phyloP scores from a whole-genome alignment of 352 stramenopile species.

The Globisporangium ultimum region DNA sequence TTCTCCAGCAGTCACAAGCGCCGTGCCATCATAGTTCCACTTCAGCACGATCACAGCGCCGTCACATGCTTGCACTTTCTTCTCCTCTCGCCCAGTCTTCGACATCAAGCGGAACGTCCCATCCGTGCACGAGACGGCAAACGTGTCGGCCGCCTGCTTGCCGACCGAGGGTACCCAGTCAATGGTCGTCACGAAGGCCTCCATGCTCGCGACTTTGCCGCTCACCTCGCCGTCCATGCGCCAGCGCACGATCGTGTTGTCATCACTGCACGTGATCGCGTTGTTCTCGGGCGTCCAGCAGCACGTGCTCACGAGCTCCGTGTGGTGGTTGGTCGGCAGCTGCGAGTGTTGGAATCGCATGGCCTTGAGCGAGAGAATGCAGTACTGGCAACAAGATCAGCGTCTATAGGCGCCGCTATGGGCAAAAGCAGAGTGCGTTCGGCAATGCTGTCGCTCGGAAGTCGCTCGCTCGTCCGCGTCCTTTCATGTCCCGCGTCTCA shows the following conservation, averaged over 20 bases:
- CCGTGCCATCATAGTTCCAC: slow-evolving; percentile 92
- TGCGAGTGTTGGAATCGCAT: slow-evolving; percentile 85
- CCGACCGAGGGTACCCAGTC: slow-evolving; percentile 82
- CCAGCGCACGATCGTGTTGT: slow-evolving; percentile 82
- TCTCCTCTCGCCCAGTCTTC: slow-evolving; percentile 90
- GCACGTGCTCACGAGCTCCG: slow-evolving; percentile 78
- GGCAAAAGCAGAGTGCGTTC: too few relatives aligned
- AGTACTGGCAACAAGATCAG: too few relatives aligned
- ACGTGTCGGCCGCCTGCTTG: slow-evolving; percentile 79
- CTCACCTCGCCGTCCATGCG: slow-evolving; percentile 82
- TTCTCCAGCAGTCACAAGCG: slow-evolving; percentile 88
- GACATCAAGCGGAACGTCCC: slow-evolving; percentile 87
- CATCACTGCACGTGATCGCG: slow-evolving; percentile 83
- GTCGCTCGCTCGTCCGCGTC: too few relatives aligned
- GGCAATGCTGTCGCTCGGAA: too few relatives aligned
- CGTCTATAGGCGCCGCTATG: too few relatives aligned
- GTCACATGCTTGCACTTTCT: slow-evolving; percentile 82
- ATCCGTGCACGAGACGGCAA: slow-evolving; percentile 90
- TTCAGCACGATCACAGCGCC: slow-evolving; percentile 88
- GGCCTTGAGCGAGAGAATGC: too few relatives aligned
- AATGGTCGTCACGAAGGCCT: slow-evolving; percentile 74
- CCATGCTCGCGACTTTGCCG: slow-evolving; percentile 64
- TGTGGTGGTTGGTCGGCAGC: slow-evolving; percentile 67
- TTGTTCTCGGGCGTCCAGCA: slow-evolving; percentile 89
- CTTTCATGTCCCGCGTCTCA: too few relatives aligned